These are phyloP conservation scores for Vigna angularis DNA, from an alignment of 306 rosid species.

Conservation along the genomic window DNA sequence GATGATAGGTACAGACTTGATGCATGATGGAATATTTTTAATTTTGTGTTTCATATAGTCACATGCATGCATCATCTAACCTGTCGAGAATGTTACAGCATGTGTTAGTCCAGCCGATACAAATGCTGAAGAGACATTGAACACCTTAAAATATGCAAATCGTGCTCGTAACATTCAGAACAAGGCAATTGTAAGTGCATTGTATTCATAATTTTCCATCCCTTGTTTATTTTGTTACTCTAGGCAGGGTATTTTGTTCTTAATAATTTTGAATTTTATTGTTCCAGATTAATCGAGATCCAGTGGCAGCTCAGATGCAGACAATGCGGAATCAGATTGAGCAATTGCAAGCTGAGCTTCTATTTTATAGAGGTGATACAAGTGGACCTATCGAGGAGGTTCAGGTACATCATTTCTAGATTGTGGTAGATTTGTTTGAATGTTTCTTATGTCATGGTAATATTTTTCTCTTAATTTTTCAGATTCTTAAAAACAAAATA, in stretches of 20 bases:
- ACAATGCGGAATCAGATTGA: conserved; percentile 88
- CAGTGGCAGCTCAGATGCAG: conserved; percentile 80
- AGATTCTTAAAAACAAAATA: conserved; percentile 90
- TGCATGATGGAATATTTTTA: conserved; percentile 1
- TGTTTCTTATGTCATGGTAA: conserved; percentile 24
- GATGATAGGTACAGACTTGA: conserved; percentile 81
- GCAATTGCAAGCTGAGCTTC: conserved; percentile 90
- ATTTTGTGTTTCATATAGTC: conserved; percentile 14
- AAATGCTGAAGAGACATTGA: conserved; percentile 96
- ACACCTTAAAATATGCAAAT: conserved; percentile 93
- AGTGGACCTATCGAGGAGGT: conserved; percentile 86
- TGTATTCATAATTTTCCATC: conserved; percentile 7
- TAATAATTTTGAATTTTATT: conserved; percentile 33
- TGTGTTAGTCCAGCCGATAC: conserved; percentile 99
- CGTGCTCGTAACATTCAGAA: conserved; percentile 99
- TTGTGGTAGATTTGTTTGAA: conserved; percentile 8
- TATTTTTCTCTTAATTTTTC: conserved; percentile 13
- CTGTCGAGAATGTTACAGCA: conserved; percentile 57
- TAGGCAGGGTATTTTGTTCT: background rate
- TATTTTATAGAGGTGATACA: conserved; percentile 78
- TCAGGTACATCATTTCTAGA: conserved; percentile 58
- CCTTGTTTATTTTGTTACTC: conserved; percentile 9
- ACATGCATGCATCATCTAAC: conserved; percentile 25
- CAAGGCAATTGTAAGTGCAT: conserved; percentile 84
- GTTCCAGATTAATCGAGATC: conserved; percentile 89